Percentiles rank a stretch among this genome's conserved stretches.
These are phyloP conservation scores for Epichloe typhina DNA, from an alignment of 2,329 filamentous ascomycete species.

Conservation along the genomic window DNA sequence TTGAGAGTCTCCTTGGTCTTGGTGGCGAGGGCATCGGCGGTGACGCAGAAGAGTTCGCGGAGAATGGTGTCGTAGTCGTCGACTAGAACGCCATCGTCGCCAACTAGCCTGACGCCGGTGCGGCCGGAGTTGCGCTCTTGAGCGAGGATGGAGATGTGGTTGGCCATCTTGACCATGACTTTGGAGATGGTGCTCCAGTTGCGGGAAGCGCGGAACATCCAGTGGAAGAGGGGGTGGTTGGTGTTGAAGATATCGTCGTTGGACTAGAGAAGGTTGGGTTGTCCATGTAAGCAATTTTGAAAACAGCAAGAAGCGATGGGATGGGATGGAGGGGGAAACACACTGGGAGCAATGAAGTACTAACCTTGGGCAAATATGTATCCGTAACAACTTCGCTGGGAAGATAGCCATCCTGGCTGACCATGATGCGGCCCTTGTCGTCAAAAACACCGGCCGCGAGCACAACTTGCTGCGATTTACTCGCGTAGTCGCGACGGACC, in stretches of 20 bases:
- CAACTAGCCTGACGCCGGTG: constrained; percentile 30
- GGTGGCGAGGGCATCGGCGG: constrained; percentile 60
- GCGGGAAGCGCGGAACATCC: constrained; percentile 71
- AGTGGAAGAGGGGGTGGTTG: constrained; percentile 70
- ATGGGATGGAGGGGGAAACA: neutral
- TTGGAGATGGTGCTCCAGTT: constrained; percentile 61
- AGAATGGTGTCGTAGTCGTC: constrained; percentile 65
- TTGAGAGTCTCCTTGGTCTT: constrained; percentile 50
- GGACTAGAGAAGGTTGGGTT: constrained; percentile 1
- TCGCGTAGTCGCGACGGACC: constrained; percentile 39
- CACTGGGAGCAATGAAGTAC: constrained; percentile 1
- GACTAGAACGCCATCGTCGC: constrained; percentile 43
- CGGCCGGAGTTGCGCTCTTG: constrained; percentile 25
- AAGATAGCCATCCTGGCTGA: constrained; percentile 54
- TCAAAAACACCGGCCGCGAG: constrained; percentile 55
- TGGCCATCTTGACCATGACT: constrained; percentile 58
- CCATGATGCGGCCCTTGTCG: constrained; percentile 49
- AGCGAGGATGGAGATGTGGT: constrained; percentile 46
- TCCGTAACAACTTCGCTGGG: constrained; percentile 68
- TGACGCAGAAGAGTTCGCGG: constrained; percentile 70
- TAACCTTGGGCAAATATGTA: constrained; percentile 54
- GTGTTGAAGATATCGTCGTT: constrained; percentile 55
- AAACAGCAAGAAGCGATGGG: too few species aligned
- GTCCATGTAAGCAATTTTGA: neutral
- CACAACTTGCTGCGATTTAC: constrained; percentile 47